Evolutionary conservation across 2,329 filamentous ascomycete genomes (phyloP).

Genomic region (Aspergillus sp.): DNA sequence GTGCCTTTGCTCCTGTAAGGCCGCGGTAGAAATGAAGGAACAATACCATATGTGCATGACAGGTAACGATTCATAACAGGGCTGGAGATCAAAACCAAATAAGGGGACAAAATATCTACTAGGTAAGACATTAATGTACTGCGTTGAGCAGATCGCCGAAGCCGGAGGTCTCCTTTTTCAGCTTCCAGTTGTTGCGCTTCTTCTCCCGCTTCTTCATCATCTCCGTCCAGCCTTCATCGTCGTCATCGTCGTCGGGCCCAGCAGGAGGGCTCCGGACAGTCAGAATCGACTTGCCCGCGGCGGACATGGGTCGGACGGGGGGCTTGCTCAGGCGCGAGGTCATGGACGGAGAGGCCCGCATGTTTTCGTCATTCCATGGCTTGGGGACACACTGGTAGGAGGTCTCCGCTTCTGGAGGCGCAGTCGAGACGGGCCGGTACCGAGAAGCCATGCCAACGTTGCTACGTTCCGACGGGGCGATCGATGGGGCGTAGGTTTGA

Average conservation of each 20-base stretch:
- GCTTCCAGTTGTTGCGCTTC: conserved; percentile 47
- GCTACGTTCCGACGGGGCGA: conserved; percentile 92
- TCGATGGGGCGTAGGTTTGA: conserved; percentile 74
- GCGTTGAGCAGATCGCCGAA: conserved; percentile 38
- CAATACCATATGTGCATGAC: conserved; percentile 4
- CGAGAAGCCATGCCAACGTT: conserved; percentile 86
- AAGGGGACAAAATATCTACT: conserved; percentile 9
- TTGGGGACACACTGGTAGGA: conserved; percentile 33
- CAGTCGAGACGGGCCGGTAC: conserved; percentile 82
- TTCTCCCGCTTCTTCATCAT: conserved; percentile 50
- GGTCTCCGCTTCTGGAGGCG: conserved; percentile 38
- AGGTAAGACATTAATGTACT: conserved; percentile 27
- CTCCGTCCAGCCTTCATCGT: conserved; percentile 50
- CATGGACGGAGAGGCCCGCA: conserved; percentile 20
- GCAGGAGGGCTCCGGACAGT: conserved; percentile 17
- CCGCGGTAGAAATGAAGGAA: background rate
- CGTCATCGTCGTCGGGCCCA: conserved; percentile 44
- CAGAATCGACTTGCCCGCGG: conserved; percentile 15
- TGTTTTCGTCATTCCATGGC: conserved; percentile 37
- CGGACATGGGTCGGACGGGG: conserved; percentile 29
- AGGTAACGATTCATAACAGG: conserved; percentile 4
- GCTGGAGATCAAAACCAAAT: conserved; percentile 2
- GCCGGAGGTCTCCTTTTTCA: conserved; percentile 37
- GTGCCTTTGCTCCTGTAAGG: background rate
- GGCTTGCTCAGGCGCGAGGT: conserved; percentile 25